These are phyloP conservation scores for Pleurotus giganteus DNA, from an alignment of 768 basidiomycete species.

Conservation along the genomic window DNA sequence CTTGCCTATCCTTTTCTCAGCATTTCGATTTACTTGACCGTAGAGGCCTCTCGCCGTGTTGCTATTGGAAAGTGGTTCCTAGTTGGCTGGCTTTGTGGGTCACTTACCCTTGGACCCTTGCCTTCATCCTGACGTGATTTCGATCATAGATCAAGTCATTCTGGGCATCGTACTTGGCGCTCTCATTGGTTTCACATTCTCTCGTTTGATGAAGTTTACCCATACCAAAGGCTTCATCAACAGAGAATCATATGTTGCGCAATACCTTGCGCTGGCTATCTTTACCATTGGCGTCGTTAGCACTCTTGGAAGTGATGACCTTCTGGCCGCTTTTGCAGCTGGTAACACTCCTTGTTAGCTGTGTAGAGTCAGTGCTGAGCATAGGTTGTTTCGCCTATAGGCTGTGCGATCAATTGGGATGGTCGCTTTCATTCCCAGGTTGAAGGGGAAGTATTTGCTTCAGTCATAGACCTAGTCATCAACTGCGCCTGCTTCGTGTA, in stretches of 20 bases:
- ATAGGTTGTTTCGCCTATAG: slow-evolving; percentile 39
- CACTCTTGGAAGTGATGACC: slow-evolving; percentile 81
- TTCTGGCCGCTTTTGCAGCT: slow-evolving; percentile 86
- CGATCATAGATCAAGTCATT: slow-evolving; percentile 68
- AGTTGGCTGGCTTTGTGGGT: slow-evolving; percentile 77
- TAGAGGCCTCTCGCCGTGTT: slow-evolving; percentile 57
- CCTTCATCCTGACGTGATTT: not conserved
- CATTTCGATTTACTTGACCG: slow-evolving; percentile 80
- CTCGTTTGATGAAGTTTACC: slow-evolving; percentile 69
- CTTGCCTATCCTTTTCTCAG: slow-evolving; percentile 91
- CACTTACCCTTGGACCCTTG: slow-evolving; percentile 2
- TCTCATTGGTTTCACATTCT: slow-evolving; percentile 25
- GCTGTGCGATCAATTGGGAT: slow-evolving; percentile 91
- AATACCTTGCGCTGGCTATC: slow-evolving; percentile 71
- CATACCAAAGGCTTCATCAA: slow-evolving; percentile 66
- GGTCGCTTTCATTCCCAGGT: slow-evolving; percentile 77
- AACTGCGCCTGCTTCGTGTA: slow-evolving; percentile 83
- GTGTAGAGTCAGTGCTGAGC: not conserved
- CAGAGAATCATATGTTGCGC: slow-evolving; percentile 84
- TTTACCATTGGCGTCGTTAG: slow-evolving; percentile 77
- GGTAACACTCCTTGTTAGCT: slow-evolving; percentile 36
- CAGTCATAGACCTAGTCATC: slow-evolving; percentile 85
- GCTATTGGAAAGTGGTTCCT: slow-evolving; percentile 87
- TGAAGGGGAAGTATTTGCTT: slow-evolving; percentile 84
- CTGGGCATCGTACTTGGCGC: slow-evolving; percentile 72